phyloP scores from a whole-genome alignment of 1,284 basidiomycete species.

The Clitocybe nebularis region DNA sequence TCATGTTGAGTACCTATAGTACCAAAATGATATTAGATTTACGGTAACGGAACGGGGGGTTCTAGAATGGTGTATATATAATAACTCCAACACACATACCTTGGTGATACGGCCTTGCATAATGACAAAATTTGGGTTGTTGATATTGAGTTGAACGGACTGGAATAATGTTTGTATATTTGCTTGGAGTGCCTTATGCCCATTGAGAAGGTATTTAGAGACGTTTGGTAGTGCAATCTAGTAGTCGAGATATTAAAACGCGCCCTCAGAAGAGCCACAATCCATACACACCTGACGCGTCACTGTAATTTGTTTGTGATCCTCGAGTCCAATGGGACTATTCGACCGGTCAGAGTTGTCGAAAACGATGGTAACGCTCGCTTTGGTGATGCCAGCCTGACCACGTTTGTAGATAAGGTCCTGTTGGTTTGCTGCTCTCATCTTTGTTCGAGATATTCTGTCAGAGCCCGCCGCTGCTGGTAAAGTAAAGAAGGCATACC shows the following conservation, averaged over 20 bases:
- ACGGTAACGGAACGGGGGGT: constrained; percentile 16
- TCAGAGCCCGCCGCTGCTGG: background rate
- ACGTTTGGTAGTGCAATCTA: constrained; percentile 91
- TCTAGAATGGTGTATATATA: constrained; percentile 1
- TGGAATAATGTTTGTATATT: constrained; percentile 93
- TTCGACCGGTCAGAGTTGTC: constrained; percentile 93
- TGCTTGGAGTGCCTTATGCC: constrained; percentile 91
- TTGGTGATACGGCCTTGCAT: constrained; percentile 99
- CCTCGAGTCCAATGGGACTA: constrained; percentile 84
- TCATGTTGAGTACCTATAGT: constrained; percentile 98
- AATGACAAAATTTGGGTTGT: constrained; percentile 99
- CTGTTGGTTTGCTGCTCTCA: constrained; percentile 94
- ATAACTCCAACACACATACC: constrained; percentile 31
- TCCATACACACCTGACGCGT: constrained; percentile 80
- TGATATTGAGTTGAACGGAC: constrained; percentile 98
- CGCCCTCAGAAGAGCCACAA: constrained; percentile 8
- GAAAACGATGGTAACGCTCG: constrained; percentile 98
- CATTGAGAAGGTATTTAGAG: constrained; percentile 97
- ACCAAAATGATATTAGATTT: no score
- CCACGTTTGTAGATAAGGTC: constrained; percentile 98
- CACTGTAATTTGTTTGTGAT: constrained; percentile 89
- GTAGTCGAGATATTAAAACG: constrained; percentile 12
- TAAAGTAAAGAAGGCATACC: constrained; percentile 36
- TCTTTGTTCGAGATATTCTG: constrained; percentile 42
- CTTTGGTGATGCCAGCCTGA: constrained; percentile 95